Percentiles rank a stretch among this genome's conserved stretches.
phyloP scores from a whole-genome alignment of 2,329 filamentous ascomycete genomes.

The Stagonosporopsis vannaccii region DNA sequence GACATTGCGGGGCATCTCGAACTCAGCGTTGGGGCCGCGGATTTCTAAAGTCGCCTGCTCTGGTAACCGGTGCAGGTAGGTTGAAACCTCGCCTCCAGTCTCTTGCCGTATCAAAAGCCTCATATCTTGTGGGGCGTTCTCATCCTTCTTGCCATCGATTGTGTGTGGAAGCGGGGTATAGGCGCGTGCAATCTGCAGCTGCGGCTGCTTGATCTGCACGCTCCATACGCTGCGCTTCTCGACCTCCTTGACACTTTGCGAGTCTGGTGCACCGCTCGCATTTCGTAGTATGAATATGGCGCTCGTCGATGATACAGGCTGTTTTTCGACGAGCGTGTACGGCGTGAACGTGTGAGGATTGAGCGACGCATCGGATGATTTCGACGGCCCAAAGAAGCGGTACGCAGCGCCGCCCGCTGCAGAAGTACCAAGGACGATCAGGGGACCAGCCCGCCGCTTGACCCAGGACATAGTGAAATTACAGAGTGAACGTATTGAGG shows the following conservation, averaged over 20 bases:
- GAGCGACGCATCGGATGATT: constrained; percentile 49
- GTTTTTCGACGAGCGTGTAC: constrained; percentile 69
- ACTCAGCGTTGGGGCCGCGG: constrained; percentile 79
- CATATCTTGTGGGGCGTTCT: constrained; percentile 54
- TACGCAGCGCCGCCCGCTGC: constrained; percentile 46
- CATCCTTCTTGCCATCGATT: constrained; percentile 41
- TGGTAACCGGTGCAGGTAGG: constrained; percentile 73
- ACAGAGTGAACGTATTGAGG: not conserved
- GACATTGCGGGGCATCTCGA: constrained; percentile 62
- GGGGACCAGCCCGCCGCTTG: constrained; percentile 36
- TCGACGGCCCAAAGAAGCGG: constrained; percentile 35
- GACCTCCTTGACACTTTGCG: constrained; percentile 41
- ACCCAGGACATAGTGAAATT: constrained; percentile 38
- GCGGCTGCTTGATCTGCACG: constrained; percentile 92
- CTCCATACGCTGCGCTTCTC: constrained; percentile 79
- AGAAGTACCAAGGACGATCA: constrained; percentile 44
- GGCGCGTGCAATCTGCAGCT: constrained; percentile 87
- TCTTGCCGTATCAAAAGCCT: constrained; percentile 82
- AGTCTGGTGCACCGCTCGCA: constrained; percentile 35
- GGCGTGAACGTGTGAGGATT: constrained; percentile 69
- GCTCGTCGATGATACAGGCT: constrained; percentile 70
- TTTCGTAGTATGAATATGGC: constrained; percentile 72
- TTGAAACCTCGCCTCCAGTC: constrained; percentile 82
- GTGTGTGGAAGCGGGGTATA: constrained; percentile 84
- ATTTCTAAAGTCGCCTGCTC: constrained; percentile 73